Evolutionary conservation across 1,139 yeast species (phyloP), one percentile per base, ranked within the genome.

Genomic region (Yamadazyma dendronema): DNA sequence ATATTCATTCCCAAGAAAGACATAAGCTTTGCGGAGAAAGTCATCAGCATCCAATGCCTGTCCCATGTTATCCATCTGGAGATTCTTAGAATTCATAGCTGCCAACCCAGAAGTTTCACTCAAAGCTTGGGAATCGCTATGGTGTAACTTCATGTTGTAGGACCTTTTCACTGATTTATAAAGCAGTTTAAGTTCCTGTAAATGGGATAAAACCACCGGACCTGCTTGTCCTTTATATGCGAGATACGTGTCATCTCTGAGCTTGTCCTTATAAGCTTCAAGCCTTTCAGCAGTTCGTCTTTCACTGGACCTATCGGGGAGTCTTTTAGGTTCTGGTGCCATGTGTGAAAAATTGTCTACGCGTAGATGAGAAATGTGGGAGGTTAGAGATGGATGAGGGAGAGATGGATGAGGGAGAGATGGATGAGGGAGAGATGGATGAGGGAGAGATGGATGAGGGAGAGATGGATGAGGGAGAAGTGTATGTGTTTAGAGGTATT

Each of bases 41-140:
- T 77, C 81, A 2, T 67, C 65, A 12, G 73, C 55, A 42, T 68
- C 70, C 8, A 84, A 53, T 2, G 76, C 59, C 7, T 70, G 64
- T 6, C 75, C 79, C 6, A 73, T 64, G 33, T 72, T 73, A 1
- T 81, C 85, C 31, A 81, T 60, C 38, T 73, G 74, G 44, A 81
- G 49, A 54, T 79, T 81, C 36, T 77, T 67, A 2, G 85, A 78
- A 38, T 84, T 83, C 21, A 62, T 52, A 11, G 72, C 72, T 10
- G 73, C 74, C 43, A 68, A 59, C 35, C 54, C 58, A 10, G 75
- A 57, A 1, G 70, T 61, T 39, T 66, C 70, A 35, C 52, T 58
- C 37, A 72, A 61, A 3, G 69, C 68, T 44, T 68, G 71, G 3
- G 76, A 61, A 46, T 72, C 77, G 2, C 41, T 28, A 23, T 35